phyloP scores from a whole-genome alignment of 805 yeast species.

The Saturnispora diversa region DNA sequence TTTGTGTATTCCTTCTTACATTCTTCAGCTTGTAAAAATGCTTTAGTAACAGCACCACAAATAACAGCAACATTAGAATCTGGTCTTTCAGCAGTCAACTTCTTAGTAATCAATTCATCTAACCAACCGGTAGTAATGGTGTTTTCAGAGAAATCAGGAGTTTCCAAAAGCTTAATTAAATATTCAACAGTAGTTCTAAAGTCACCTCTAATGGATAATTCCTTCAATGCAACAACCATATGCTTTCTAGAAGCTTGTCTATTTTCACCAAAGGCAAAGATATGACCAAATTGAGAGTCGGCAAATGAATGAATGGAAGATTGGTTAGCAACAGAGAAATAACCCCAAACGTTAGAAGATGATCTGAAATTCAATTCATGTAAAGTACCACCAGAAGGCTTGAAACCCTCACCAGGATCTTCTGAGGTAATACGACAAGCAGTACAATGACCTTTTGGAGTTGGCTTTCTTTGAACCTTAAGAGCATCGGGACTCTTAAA shows the following conservation, averaged over 20 bases:
- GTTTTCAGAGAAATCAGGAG: slow-evolving; percentile 93
- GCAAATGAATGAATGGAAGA: slow-evolving; percentile 97
- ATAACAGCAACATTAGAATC: slow-evolving; percentile 84
- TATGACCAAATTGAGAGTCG: slow-evolving; percentile 98
- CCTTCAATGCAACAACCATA: slow-evolving; percentile 97
- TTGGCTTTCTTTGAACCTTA: slow-evolving; percentile 81
- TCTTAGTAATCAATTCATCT: slow-evolving; percentile 89
- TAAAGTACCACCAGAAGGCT: slow-evolving; percentile 95
- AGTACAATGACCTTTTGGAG: slow-evolving; percentile 97
- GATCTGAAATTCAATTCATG: slow-evolving; percentile 96
- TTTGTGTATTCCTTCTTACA: slow-evolving; percentile 59
- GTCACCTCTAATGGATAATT: slow-evolving; percentile 94
- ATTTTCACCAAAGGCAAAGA: slow-evolving; percentile 97
- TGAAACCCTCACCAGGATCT: slow-evolving; percentile 99
- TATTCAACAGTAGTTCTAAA: slow-evolving; percentile 98
- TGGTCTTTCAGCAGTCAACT: slow-evolving; percentile 95
- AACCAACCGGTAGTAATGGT: slow-evolving; percentile 99
- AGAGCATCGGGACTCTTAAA: slow-evolving; percentile 66
- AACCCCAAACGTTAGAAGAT: slow-evolving; percentile 98
- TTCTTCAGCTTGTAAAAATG: slow-evolving; percentile 69
- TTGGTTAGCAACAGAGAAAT: slow-evolving; percentile 92
- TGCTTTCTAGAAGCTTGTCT: slow-evolving; percentile 97
- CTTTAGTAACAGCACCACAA: slow-evolving; percentile 97
- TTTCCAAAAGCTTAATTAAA: slow-evolving; percentile 86
- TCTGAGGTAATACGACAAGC: slow-evolving; percentile 99